Base-by-base conservation (phyloP, 2,329 filamentous ascomycete species). In the Arachnomyces sp. region DNA sequence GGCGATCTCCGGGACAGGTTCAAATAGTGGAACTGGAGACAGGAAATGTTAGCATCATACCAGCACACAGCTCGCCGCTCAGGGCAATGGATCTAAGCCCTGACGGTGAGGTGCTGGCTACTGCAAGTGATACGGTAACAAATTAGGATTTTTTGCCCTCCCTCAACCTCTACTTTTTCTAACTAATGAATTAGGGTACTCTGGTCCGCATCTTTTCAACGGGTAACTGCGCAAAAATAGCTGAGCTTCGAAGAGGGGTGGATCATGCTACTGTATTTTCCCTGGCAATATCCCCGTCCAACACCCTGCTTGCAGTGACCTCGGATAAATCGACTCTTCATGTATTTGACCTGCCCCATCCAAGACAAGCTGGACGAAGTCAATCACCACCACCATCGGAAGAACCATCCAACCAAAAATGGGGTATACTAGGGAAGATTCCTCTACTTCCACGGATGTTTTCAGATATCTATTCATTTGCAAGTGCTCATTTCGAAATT, bases 311-410 rank as follows among this genome's bases (percentile, higher is more conserved):
- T 8, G 92, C 92, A 17, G 90, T 88, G 46, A 96, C 90, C 1
- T 95, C 89, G 1, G 92, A 98, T 70, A 98, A 96, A 65, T 89
- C 86, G 4, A 98, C 89, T 1, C 72, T 98, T 8, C 92, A 98
- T 63, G 76, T 98, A 29, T 98, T 95, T 57, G 88, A 96, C 55
- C 73, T 95, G 1, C 82, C 83, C 36, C 59, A 63, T 38, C 63
- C 65, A 28, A 54, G 48, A 25, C 21, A 25, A 9, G 21, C 21
- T 5, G 5, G 9, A 9, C 5, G 21, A 9, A 9, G 5, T 25
- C 57, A 60, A 38, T 58, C 57, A 39, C 54, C 60, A n/a, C 50
- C 54, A 14, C 46, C 47, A 21, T 51, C 56, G 4, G 63, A 63
- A 40, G 67, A 73, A 30, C 72, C 74, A 34, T 67, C 74, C 4